Percentiles rank a stretch among this genome's conserved stretches.
Evolutionary conservation across 2,329 filamentous ascomycete species (phyloP).

Genomic region (Hirsutella minnesotensis): DNA sequence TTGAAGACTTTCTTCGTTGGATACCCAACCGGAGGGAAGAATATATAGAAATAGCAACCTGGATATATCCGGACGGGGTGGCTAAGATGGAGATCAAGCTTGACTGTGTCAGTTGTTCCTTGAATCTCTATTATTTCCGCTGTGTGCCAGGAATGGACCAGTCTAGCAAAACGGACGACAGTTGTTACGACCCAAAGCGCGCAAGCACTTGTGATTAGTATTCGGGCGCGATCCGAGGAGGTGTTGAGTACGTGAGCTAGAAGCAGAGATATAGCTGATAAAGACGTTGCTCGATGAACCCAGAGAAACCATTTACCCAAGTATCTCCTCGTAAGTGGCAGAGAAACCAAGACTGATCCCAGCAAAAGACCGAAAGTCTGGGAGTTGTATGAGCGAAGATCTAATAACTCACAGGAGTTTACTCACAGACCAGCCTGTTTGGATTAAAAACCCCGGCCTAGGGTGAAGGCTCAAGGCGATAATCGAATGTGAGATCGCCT

Average conservation of each 20-base stretch:
- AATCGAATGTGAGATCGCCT: no score
- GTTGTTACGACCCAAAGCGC: constrained; percentile 1
- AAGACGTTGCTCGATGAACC: no score
- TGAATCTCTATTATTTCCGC: not conserved
- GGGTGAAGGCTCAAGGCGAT: no score
- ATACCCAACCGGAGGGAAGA: constrained; percentile 2
- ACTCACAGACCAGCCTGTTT: constrained; percentile 3
- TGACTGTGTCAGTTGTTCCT: not conserved
- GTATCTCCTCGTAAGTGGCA: no score
- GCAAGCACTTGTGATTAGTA: constrained; percentile 1
- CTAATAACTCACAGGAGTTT: not conserved
- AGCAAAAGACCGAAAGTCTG: no score
- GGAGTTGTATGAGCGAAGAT: no score
- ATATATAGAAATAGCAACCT: constrained; percentile 4
- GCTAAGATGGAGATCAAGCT: constrained; percentile 1
- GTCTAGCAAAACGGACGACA: constrained; percentile 1
- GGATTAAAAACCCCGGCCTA: not conserved
- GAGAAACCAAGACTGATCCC: no score
- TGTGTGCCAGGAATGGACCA: no score
- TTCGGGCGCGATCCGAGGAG: not conserved
- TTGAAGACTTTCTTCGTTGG: not conserved
- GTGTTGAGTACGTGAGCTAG: no score
- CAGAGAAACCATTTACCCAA: no score
- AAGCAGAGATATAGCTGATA: no score
- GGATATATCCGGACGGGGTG: no score